Evolutionary conservation across 2,329 filamentous ascomycete species (phyloP), one percentile per base, ranked within the genome.

Genomic region (Scedosporium dehoogii): DNA sequence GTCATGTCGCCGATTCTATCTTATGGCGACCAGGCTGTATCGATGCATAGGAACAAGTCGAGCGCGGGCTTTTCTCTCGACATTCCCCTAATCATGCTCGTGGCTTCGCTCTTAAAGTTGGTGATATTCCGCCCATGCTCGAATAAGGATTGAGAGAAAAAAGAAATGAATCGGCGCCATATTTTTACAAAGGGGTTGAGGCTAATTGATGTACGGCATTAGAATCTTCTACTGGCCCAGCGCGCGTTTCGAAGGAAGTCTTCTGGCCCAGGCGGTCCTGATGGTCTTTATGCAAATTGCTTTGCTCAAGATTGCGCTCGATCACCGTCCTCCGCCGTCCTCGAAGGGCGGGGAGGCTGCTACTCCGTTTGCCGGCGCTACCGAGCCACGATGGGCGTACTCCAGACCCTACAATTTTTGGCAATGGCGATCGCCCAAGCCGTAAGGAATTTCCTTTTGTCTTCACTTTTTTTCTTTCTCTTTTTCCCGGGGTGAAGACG

Each of bases 341-440:
- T 78, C 80, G 60, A 86, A 84, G 73, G 84, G 84, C 46, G 84
- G 85, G 63, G 84, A 86, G 59, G 78, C 81, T 6, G 78, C 80
- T 2, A 66, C 78, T 23, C 89, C 90, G 12, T 92, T 92, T 71
- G 78, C 82, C 1, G 61, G 64, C 25, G 59, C 25, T 69, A 6
- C 70, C 70, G 64, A 68, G 69, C 9, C 69, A 69, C n/a, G 56
- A 58, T 59, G 55, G 61, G 44, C 56, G 27, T 55, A 44, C 55
- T 79, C 78, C 64, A 79, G 90, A 25, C 90, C 90, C 0, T 92
- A 86, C 71, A 83, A 86, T 69, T 93, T 93, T 72, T 93, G 90
- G 90, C 89, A 90, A 73, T 93, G 90, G 90, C 81, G 85, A 63
- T 84, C 83, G 21, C 80, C 85, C 5, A 86, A 85, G 68, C 88